Percentiles rank a stretch among this genome's conserved stretches.
phyloP scores from a whole-genome alignment of 1,284 basidiomycete species.

The Fomitiporia mediterranea region DNA sequence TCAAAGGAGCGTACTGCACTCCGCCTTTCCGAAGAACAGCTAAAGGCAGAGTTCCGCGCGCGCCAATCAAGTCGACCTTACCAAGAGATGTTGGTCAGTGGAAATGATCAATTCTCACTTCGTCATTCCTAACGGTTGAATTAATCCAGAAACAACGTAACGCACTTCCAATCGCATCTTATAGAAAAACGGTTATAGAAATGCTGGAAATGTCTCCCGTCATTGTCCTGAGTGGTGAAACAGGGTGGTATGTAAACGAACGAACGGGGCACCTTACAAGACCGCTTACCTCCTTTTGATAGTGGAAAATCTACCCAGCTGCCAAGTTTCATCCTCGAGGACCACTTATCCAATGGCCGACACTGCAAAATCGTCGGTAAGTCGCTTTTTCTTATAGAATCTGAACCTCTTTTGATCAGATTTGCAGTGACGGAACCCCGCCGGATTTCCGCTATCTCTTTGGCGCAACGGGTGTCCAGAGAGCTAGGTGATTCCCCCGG shows the following conservation, averaged over 20 bases:
- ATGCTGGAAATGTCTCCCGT: constrained; percentile 79
- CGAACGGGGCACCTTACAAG: neutral
- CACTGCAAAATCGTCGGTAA: constrained; percentile 78
- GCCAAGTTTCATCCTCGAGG: constrained; percentile 91
- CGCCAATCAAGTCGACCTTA: constrained; percentile 65
- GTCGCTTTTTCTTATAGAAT: neutral
- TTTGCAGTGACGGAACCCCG: constrained; percentile 84
- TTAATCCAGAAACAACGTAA: constrained; percentile 59
- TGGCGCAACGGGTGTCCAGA: constrained; percentile 92
- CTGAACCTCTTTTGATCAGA: neutral
- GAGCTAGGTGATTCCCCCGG: constrained; percentile 88
- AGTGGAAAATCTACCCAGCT: constrained; percentile 99
- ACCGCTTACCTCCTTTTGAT: constrained; percentile 12
- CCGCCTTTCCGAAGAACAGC: constrained; percentile 24
- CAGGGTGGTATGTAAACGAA: constrained; percentile 70
- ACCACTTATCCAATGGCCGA: constrained; percentile 77
- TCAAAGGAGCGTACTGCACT: neutral
- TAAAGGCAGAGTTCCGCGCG: constrained; percentile 55
- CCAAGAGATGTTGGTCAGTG: constrained; percentile 81
- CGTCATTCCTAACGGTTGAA: constrained; percentile 21
- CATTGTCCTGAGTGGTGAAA: constrained; percentile 94
- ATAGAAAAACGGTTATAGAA: constrained; percentile 72
- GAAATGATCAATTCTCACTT: neutral
- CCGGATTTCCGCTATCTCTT: constrained; percentile 94
- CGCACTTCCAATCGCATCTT: constrained; percentile 82